Percentiles rank a stretch among this genome's conserved stretches.
These are phyloP conservation scores for Termitomyces sp. DNA, from an alignment of 768 basidiomycete species.

Conservation along the genomic window DNA sequence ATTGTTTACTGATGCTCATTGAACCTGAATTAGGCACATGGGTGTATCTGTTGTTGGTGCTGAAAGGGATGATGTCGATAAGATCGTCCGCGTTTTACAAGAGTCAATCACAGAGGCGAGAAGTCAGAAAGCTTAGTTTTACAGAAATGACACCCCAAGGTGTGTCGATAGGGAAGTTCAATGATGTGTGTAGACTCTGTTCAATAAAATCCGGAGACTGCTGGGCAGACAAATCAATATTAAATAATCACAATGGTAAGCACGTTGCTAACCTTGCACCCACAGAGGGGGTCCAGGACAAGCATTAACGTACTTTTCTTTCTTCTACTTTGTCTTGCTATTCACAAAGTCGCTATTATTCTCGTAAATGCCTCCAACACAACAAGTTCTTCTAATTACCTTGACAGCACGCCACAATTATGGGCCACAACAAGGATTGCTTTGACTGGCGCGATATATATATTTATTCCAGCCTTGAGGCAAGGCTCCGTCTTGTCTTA, in stretches of 20 bases:
- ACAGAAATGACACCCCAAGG: not conserved
- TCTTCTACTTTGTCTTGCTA: not conserved
- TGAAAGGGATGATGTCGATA: conserved; percentile 70
- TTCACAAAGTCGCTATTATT: not conserved
- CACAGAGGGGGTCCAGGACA: not conserved
- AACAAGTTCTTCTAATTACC: not conserved
- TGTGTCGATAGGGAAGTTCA: not conserved
- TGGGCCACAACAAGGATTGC: conserved; percentile 1
- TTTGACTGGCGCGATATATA: not conserved
- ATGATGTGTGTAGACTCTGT: not conserved
- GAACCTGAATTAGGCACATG: conserved; percentile 65
- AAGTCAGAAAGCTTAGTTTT: conserved; percentile 20
- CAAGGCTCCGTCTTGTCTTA: not conserved
- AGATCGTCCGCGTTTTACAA: conserved; percentile 58
- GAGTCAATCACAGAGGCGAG: conserved; percentile 44
- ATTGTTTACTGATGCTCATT: not conserved
- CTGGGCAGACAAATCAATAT: not conserved
- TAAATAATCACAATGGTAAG: not conserved
- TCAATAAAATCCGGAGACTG: not conserved
- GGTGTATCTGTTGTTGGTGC: conserved; percentile 75
- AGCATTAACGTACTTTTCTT: not conserved
- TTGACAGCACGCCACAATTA: conserved; percentile 1
- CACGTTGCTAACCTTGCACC: not conserved
- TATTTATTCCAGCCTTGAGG: not conserved
- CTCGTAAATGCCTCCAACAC: not conserved